Percentiles rank a stretch among this genome's conserved stretches.
These are phyloP conservation scores for Pleurotus pulmonarius DNA, from an alignment of 768 basidiomycete species.

Conservation along the genomic window DNA sequence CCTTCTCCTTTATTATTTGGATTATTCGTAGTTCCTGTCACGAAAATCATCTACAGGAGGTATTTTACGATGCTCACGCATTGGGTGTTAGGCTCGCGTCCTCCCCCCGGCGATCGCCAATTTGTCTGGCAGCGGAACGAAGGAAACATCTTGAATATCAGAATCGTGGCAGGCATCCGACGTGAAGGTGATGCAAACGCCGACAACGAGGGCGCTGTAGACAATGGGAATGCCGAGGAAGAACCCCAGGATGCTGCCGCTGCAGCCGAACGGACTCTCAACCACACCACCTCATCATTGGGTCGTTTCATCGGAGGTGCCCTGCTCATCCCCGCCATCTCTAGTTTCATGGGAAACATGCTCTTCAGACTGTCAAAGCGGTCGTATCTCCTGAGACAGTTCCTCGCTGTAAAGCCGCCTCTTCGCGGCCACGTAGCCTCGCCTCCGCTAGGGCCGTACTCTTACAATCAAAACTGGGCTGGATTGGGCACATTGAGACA, in stretches of 20 bases:
- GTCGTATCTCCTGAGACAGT: slow-evolving; percentile 33
- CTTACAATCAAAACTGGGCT: slow-evolving; percentile 14
- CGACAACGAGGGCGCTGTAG: slow-evolving; percentile 16
- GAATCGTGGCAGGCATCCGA: slow-evolving; percentile 12
- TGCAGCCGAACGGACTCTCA: slow-evolving; percentile 57
- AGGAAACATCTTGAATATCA: slow-evolving; percentile 10
- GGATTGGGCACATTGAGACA: slow-evolving; percentile 21
- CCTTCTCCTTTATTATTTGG: slow-evolving; percentile 58
- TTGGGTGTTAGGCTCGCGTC: slow-evolving; percentile 39
- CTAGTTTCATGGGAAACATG: slow-evolving; percentile 60
- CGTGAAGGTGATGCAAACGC: slow-evolving; percentile 7
- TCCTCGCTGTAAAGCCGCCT: slow-evolving; percentile 32
- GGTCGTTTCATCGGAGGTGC: slow-evolving; percentile 71
- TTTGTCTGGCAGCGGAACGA: slow-evolving; percentile 15
- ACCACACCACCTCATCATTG: slow-evolving; percentile 53
- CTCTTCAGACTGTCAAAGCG: slow-evolving; percentile 51
- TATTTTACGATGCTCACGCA: slow-evolving; percentile 35
- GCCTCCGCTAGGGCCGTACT: slow-evolving; percentile 13
- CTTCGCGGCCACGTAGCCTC: slow-evolving; percentile 14
- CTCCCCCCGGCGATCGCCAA: slow-evolving; percentile 14
- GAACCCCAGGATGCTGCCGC: slow-evolving; percentile 38
- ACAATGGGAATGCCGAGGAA: slow-evolving; percentile 17
- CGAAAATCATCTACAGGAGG: slow-evolving; percentile 39
- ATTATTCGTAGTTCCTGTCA: slow-evolving; percentile 46
- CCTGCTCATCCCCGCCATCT: slow-evolving; percentile 62